These are phyloP conservation scores for Penicillium macrosclerotiorum DNA, from an alignment of 495 filamentous ascomycete genomes.

Conservation along the genomic window DNA sequence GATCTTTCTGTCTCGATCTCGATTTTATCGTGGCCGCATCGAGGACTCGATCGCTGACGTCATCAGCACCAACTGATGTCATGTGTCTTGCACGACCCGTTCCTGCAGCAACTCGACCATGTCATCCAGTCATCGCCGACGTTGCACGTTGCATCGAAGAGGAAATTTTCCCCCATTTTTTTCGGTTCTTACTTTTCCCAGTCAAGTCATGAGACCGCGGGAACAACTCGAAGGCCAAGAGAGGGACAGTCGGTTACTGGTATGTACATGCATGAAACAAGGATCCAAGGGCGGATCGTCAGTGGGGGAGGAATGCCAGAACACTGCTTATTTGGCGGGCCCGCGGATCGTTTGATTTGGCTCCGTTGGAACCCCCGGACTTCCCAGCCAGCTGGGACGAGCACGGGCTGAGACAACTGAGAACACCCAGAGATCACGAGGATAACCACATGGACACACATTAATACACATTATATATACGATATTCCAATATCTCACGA, in stretches of 20 bases:
- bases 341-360: slow-evolving; percentile 8
- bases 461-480: no score
- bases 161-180: neutral
- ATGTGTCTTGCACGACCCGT: slow-evolving; percentile 10
- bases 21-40: slow-evolving; percentile 5
- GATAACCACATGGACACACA: no score
- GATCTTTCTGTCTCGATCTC: slow-evolving; percentile 14
- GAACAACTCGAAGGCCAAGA: no score
- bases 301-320: slow-evolving; percentile 16
- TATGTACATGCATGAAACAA: no score
- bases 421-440: no score
- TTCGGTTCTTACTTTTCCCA: no score
- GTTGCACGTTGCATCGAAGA: slow-evolving; percentile 9
- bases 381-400: no score
- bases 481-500: no score
- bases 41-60: slow-evolving; percentile 25
- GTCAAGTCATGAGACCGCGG: no score
- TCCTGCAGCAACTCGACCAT: slow-evolving; percentile 15
- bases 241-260: no score
- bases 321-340: slow-evolving; percentile 22
- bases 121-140: no score
- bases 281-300: slow-evolving; percentile 6
- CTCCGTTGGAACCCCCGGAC: neutral
- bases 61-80: slow-evolving; percentile 26
- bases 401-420: no score